Conservation (phyloP, 1,284 basidiomycete genomes). For the Sporisorium reilianum region DNA sequence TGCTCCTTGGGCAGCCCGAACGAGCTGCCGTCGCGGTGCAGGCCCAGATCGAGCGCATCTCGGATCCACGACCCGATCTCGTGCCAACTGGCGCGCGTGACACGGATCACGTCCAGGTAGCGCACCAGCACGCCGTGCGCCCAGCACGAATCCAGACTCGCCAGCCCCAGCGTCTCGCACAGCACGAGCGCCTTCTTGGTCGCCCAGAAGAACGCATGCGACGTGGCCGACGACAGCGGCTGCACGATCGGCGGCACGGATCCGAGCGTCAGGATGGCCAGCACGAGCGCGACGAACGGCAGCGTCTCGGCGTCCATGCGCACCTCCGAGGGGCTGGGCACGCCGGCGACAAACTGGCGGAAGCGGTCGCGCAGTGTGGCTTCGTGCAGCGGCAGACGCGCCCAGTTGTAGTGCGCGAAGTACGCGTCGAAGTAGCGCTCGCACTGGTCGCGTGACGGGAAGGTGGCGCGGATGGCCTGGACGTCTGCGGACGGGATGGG, state of each 20-base stretch:
- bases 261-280: constrained; percentile 46
- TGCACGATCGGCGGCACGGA: constrained; percentile 47
- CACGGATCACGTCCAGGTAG: constrained; percentile 49
- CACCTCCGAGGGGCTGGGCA: constrained; percentile 35
- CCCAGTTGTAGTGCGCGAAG: constrained; percentile 54
- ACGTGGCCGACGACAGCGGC: constrained; percentile 44
- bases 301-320: constrained; percentile 49
- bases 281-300: constrained; percentile 41
- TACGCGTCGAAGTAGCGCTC: constrained; percentile 52
- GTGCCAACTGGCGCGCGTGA: constrained; percentile 52
- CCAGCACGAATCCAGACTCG: constrained; percentile 53
- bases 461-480: constrained; percentile 41
- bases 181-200: constrained; percentile 49
- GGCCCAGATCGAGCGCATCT: constrained; percentile 44
- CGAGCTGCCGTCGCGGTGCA: constrained; percentile 49
- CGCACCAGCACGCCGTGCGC: constrained; percentile 47
- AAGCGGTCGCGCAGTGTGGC: constrained; percentile 37
- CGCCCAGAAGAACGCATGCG: constrained; percentile 53
- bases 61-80: constrained; percentile 51
- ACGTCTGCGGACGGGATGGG: constrained; percentile 49
- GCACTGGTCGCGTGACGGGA: constrained; percentile 42
- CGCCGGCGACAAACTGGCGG: constrained; percentile 38
- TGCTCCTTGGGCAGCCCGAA: constrained; percentile 51
- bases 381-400: constrained; percentile 41
- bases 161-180: constrained; percentile 48